Evolutionary conservation across 2,329 filamentous ascomycete genomes (phyloP), one percentile per base, ranked within the genome.

Genomic region (Elsinoe arachidis): DNA sequence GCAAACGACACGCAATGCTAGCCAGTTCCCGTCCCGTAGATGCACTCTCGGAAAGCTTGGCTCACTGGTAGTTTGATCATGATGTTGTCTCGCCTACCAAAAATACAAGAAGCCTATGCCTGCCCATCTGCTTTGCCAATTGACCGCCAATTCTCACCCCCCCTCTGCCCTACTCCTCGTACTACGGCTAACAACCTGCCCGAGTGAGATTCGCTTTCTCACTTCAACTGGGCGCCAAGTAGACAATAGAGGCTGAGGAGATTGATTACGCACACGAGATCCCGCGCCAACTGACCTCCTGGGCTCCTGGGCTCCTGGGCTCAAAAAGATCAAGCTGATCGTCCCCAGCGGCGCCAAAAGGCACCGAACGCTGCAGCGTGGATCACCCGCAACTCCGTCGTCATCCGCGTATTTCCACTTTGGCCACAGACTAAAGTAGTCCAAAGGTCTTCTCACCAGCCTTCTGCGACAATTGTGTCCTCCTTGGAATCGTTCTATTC

Each of bases 71-170:
- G 47, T 35, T 21, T 37, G 33, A 21, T 52, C 47, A 53, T 53
- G 34, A 26, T 53, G 49, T 34, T 53, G 26, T 53, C 49, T 38
- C 19, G 17, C 33, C 33, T 39, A 15, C 34, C 33, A 37, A 12
- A 46, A 46, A 53, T 53, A 53, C 49, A 53, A 53, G 15, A 53
- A 53, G 33, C 39, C 49, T 34, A 53, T 53, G 49, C 26, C 49
- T 35, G 19, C 35, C 33, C n/a, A 9, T 30, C 26, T 30, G 26
- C 26, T 30, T 21, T 35, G 49, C 34, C 49, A 53, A 53, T 39
- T 39, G n/a, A 23, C 35, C 49, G 33, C 49, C 35, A 53, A 21
- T 39, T 26, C 19, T 12, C 49, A 23, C 17, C 37, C 41, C 10
- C n/a, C 41, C 34, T 5, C 34, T 17, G 19, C 34, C 49, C 2